phyloP scores from a whole-genome alignment of 768 basidiomycete genomes.

The Clavaria fumosa region DNA sequence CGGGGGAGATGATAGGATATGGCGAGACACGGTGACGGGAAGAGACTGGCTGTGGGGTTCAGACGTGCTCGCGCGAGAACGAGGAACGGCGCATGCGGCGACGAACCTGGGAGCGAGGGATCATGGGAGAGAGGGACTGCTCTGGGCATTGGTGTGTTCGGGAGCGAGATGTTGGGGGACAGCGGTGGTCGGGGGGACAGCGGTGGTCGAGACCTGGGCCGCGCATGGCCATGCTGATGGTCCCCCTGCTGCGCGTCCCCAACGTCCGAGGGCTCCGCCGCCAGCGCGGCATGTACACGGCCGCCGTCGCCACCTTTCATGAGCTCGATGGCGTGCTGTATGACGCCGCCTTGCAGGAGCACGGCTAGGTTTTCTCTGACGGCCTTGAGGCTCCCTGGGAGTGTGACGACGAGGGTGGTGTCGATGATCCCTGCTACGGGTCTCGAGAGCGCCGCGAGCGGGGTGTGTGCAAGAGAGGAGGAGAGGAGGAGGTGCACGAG shows the following conservation, averaged over 20 bases:
- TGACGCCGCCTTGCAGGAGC: conserved; percentile 40
- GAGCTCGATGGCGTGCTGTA: conserved; percentile 60
- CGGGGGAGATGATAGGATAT: conserved; percentile 52
- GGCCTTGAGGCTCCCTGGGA: conserved; percentile 78
- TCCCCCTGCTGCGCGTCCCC: conserved; percentile 15
- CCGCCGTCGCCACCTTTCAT: conserved; percentile 53
- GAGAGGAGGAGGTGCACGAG: conserved; percentile 61
- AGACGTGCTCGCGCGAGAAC: not conserved
- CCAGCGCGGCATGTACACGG: conserved; percentile 37
- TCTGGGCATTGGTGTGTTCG: conserved; percentile 27
- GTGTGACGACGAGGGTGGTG: conserved; percentile 55
- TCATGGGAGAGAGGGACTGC: conserved; percentile 40
- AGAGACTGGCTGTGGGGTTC: conserved; percentile 30
- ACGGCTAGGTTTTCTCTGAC: conserved; percentile 63
- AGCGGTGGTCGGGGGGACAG: conserved; percentile 22
- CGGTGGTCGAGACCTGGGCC: conserved; percentile 18
- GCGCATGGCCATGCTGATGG: conserved; percentile 21
- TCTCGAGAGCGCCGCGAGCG: conserved; percentile 67
- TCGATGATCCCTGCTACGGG: conserved; percentile 65
- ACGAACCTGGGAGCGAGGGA: conserved; percentile 48
- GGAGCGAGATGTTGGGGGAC: conserved; percentile 35
- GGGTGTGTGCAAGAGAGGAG: conserved; percentile 56
- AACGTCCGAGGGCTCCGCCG: conserved; percentile 14
- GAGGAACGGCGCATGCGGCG: too few relatives aligned
- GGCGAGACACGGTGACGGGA: conserved; percentile 64